These are phyloP conservation scores for Parasitella parasitica DNA, from an alignment of 371 early-diverging fungal species.

Conservation along the genomic window DNA sequence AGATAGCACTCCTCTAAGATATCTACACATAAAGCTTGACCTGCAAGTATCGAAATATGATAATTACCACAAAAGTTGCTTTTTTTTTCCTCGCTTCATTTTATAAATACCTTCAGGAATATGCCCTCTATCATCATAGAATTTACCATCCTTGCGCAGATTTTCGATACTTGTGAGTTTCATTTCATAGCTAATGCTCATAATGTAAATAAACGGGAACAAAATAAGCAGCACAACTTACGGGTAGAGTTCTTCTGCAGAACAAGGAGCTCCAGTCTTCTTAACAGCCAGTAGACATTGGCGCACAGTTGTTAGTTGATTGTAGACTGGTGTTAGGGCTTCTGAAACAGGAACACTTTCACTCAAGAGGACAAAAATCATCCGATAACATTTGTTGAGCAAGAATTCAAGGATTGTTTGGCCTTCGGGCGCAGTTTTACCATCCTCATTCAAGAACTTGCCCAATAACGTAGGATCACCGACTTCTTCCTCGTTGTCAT, in stretches of 20 bases:
- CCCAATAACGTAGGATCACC: constrained; percentile 29
- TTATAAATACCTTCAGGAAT: constrained; percentile 86
- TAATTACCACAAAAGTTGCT: no score
- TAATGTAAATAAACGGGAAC: background rate
- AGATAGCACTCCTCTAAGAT: constrained; percentile 83
- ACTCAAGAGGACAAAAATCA: constrained; percentile 75
- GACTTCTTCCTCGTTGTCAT: constrained; percentile 19
- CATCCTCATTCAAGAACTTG: constrained; percentile 62
- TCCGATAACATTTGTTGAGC: constrained; percentile 84
- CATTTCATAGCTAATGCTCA: constrained; percentile 70
- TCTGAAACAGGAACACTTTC: constrained; percentile 84
- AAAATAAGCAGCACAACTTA: constrained; percentile 13
- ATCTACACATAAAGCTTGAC: constrained; percentile 76
- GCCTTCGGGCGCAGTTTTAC: constrained; percentile 61
- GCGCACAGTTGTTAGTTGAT: constrained; percentile 81
- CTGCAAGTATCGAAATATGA: no score
- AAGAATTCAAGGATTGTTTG: constrained; percentile 75
- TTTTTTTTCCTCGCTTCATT: no score
- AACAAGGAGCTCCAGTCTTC: constrained; percentile 74
- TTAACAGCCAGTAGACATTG: constrained; percentile 78
- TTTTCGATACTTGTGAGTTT: constrained; percentile 79
- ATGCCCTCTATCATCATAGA: constrained; percentile 75
- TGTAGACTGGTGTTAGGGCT: constrained; percentile 77
- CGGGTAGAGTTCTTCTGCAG: constrained; percentile 52
- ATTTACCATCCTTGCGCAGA: constrained; percentile 82